Evolutionary conservation across 192 early-diverging fungal species (phyloP).

Genomic region (Diversispora epigaea): DNA sequence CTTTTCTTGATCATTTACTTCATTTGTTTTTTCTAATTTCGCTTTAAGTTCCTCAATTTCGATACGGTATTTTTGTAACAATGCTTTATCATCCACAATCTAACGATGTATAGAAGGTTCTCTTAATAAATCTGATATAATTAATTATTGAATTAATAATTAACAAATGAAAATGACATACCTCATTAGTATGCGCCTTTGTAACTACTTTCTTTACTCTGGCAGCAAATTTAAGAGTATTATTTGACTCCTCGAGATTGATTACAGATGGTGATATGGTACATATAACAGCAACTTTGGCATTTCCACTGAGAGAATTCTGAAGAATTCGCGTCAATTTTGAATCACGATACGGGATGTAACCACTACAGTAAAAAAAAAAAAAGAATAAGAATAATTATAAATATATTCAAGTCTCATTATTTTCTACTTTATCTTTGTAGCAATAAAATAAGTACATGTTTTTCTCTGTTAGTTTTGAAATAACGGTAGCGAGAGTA

Average conservation of each 20-base stretch:
- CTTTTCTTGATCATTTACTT: conserved; percentile 50
- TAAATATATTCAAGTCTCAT: no score
- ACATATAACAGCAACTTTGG: conserved; percentile 86
- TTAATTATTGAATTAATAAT: not conserved
- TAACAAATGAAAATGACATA: conserved; percentile 24
- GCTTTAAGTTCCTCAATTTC: conserved; percentile 77
- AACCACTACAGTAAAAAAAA: conserved; percentile 45
- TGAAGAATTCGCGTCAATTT: conserved; percentile 95
- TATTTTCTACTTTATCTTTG: no score
- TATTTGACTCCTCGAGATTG: conserved; percentile 83
- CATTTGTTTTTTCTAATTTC: conserved; percentile 62
- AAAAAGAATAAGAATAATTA: not conserved
- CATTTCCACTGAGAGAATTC: conserved; percentile 87
- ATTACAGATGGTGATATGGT: conserved; percentile 80
- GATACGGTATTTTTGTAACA: conserved; percentile 77
- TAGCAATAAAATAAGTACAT: conserved; percentile 32
- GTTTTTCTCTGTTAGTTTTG: conserved; percentile 76
- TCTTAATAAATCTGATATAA: not conserved
- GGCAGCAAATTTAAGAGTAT: conserved; percentile 93
- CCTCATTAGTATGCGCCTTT: conserved; percentile 78
- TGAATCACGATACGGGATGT: conserved; percentile 97
- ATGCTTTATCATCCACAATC: conserved; percentile 76
- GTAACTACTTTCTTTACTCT: conserved; percentile 87
- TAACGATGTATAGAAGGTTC: conserved; percentile 10
- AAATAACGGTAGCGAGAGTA: conserved; percentile 91